Base-by-base conservation (phyloP, 768 basidiomycete genomes). In the Punctularia strigosozonata region DNA sequence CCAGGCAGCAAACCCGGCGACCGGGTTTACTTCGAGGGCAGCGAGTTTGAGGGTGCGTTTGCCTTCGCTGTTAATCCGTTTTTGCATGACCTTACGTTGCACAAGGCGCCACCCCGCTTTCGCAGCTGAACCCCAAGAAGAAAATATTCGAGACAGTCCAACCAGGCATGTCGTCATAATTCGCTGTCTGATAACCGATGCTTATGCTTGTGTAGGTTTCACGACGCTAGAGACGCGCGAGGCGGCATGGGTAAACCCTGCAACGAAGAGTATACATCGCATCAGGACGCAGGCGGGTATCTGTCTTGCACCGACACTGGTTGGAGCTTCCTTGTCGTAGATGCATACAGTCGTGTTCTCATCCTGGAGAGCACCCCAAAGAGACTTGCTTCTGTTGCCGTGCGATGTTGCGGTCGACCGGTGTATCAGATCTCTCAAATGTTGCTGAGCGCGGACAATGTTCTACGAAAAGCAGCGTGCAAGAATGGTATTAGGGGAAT, bases 131-230 rank as follows among this genome's bases (percentile, higher is more conserved):
- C 60, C 95, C 95, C 10, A 99, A 98, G 65, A 98, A 95, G 68
- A 99, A 98, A 65, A 86, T 98, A 23, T 99, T 97, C 51, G 95
- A 99, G 63, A 82, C 91, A 0, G 76, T 99, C 36, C 95, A 95
- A 55, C 90, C 91, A 37, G 83, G 88, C 80, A 48, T 18, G 60
- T 38, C n/a, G 40, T 39, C 25, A 33, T 46, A 36, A 32, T 37
- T 34, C 33, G 32, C 4, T 28, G 13, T 35, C n/a, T 42, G 40
- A 25, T 39, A 20, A 42, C 8, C 10, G 20, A 15, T 28, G 28
- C 25, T 24, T 8, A 37, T 35, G 20, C 24, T 46, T 19, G 17
- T 6, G 5, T 37, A 79, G 87, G 81, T 15, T 95, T 99, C 56
- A 90, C 71, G 25, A 98, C 95, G 5, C 68, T 98, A 4, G 83